Evolutionary conservation across 1,284 basidiomycete genomes (phyloP), one percentile per base, ranked within the genome.

Genomic region (Moesziomyces aphidis): DNA sequence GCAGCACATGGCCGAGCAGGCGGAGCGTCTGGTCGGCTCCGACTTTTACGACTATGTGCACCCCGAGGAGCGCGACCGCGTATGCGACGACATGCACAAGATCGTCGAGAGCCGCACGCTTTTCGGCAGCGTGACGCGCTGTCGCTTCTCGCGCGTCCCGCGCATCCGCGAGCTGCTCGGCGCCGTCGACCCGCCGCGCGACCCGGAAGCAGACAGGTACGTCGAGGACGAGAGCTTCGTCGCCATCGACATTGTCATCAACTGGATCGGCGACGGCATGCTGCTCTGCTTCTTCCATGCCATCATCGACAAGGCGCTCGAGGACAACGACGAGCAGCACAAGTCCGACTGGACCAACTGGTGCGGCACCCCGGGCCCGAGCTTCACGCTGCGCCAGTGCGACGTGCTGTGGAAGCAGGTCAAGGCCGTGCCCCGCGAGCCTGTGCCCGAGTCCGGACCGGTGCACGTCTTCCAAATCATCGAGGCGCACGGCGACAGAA

Each of bases 251-350:
- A 89, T 99, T 77, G 93, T 96, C 77, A 91, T 97, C 82, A 97
- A 95, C 86, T 94, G 93, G 91, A 93, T 93, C 54, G 93, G 93
- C 24, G 91, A 95, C 60, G 92, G 92, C 43, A 88, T 98, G 78
- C 91, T 96, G 45, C 88, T 99, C 17, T 95, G 94, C 82, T 99
- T 99, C 88, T 92, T 97, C 74, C 95, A 99, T 81, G 93, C 94
- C 31, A 90, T 92, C 61, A 89, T 89, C 58, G 87, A 88, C 79
- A 86, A 86, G 64, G 85, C 86, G 47, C 89, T 91, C n/a, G 86
- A 86, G 57, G 94, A 97, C 88, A 94, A 94, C 80, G 92, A 96
- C 84, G 90, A 91, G 81, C 84, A 86, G 52, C 84, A 89, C 80
- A 92, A 92, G 85, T 91, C 91, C 1, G 87, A 88, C 42, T 97